Base-by-base conservation (phyloP, 176 grass and related monocot species). In the Lolium perenne region DNA sequence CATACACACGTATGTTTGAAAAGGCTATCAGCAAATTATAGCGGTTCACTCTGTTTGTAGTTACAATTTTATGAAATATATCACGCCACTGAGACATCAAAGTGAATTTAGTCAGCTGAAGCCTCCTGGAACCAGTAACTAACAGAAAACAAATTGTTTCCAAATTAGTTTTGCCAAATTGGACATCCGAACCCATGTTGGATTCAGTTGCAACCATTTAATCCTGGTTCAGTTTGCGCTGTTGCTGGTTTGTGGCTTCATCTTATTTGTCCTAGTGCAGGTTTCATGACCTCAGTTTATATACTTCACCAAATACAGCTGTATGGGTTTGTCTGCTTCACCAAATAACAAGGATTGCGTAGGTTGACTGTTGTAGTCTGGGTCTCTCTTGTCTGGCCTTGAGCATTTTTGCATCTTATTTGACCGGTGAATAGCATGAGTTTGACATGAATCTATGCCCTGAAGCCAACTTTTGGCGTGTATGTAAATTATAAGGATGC, bases 241-340 rank as follows among this genome's bases (percentile, higher is more conserved):
- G 6, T 40, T 48, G 47, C 38, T 5, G 3, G 13, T 21, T 21
- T 66, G 41, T 61, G 14, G 60, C 29, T 32, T 76, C 48, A 15
- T 53, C 25, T 1, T 35, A 80, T 55, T 84, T 32, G 56, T 80
- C 5, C 72, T 14, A 81, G 46, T 81, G 53, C 68, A 61, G 25
- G 25, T 79, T 58, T 49, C 58, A 2, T 51, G 10, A 60, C 20
- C 23, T 23, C 53, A 49, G 20, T 29, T 49, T 55, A 26, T 55
- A 26, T 26, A 68, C 60, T 35, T n/a, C n/a, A 29, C 29, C 29
- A 29, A 29, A 29, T 29, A 29, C 29, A 29, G 29, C 29, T 29
- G 29, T 29, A 29, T 29, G 29, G 29, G 29, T 29, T 29, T 29
- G 29, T 29, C 29, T 29, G 29, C 29, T 29, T 29, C 29, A 29